Percentiles rank a stretch among this genome's conserved stretches.
Conservation (phyloP, 2,329 filamentous ascomycete species). For the Aspergillus sp. region DNA sequence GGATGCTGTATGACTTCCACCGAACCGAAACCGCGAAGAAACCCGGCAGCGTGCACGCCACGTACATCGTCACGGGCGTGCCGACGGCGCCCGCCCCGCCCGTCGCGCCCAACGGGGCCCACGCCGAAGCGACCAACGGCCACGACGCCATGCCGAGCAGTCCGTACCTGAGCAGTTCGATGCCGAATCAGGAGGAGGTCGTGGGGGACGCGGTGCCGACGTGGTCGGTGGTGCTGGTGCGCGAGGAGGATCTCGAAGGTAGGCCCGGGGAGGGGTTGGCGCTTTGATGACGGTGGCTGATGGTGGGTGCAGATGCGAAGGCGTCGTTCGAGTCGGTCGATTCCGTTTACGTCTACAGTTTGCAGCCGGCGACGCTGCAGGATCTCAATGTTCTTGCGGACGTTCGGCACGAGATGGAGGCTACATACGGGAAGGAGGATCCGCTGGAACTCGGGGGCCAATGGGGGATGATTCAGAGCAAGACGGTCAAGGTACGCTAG, state of each 20-base stretch:
- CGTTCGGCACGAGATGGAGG: conserved; percentile 61
- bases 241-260: conserved; percentile 73
- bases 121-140: conserved; percentile 58
- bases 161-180: conserved; percentile 66
- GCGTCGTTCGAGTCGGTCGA: conserved; percentile 68
- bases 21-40: conserved; percentile 72
- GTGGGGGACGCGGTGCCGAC: conserved; percentile 52
- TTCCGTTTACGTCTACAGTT: conserved; percentile 83
- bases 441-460: conserved; percentile 57
- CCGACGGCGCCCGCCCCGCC: conserved; percentile 48
- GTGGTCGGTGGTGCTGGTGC: conserved; percentile 64
- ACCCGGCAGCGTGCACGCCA: conserved; percentile 76
- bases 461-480: conserved; percentile 75
- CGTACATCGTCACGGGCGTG: conserved; percentile 80
- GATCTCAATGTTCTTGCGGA: conserved; percentile 72
- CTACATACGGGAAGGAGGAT: conserved; percentile 58
- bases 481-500: conserved; percentile 55
- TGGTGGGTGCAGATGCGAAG: conserved; percentile 56
- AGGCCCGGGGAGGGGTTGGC: conserved; percentile 14
- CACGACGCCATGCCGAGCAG: conserved; percentile 63
- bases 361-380: conserved; percentile 69
- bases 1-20: conserved; percentile 86
- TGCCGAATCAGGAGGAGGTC: conserved; percentile 52
- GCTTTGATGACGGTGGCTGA: not conserved
- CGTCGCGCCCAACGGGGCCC: conserved; percentile 32